Conservation (phyloP, 305 asterid genomes). For the Plantago coronopus region DNA sequence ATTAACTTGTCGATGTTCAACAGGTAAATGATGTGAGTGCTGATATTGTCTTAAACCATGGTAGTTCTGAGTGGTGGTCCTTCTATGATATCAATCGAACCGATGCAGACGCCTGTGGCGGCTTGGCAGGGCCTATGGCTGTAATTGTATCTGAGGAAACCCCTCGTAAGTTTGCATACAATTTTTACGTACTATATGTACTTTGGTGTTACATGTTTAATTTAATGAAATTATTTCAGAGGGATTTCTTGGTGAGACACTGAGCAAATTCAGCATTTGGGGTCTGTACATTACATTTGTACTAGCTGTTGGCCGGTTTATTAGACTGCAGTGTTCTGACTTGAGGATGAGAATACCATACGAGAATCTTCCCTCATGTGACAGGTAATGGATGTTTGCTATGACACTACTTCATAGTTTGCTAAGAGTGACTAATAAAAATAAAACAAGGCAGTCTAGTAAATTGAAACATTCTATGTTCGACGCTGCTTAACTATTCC, state of each 20-base stretch:
- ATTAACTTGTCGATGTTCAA: conserved; percentile 15
- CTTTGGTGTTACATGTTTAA: conserved; percentile 12
- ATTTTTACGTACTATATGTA: neutral
- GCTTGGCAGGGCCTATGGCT: conserved; percentile 85
- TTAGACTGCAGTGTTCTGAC: conserved; percentile 91
- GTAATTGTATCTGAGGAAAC: conserved; percentile 95
- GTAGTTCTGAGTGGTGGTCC: conserved; percentile 82
- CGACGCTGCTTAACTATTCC: neutral
- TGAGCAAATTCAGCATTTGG: conserved; percentile 99
- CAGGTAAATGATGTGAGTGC: conserved; percentile 72
- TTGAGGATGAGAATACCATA: conserved; percentile 92
- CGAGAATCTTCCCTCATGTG: conserved; percentile 94
- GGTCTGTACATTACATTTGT: conserved; percentile 96
- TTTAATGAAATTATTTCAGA: conserved; percentile 39
- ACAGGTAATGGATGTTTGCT: conserved; percentile 50
- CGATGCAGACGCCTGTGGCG: conserved; percentile 54
- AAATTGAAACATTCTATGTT: neutral
- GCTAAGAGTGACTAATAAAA: neutral
- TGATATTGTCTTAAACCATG: conserved; percentile 68
- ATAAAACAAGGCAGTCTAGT: neutral
- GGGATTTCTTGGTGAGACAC: conserved; percentile 94
- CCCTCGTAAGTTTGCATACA: conserved; percentile 65
- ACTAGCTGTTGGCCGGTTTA: conserved; percentile 93
- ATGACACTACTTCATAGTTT: neutral
- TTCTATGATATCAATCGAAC: conserved; percentile 58